phyloP scores from a whole-genome alignment of 257 asterid species.

The Salvia rosmarinus region DNA sequence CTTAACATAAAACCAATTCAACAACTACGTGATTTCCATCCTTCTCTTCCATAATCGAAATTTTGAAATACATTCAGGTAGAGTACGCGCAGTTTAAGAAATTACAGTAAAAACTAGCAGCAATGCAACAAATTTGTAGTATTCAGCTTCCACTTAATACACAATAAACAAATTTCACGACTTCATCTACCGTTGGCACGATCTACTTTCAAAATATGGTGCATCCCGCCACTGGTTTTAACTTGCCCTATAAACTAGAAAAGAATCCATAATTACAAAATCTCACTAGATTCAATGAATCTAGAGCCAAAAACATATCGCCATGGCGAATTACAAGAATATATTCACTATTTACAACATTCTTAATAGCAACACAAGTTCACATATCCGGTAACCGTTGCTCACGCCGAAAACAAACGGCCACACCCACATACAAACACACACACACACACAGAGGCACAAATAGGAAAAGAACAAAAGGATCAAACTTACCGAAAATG shows the following conservation, averaged over 20 bases:
- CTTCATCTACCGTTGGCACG: conserved; percentile 28
- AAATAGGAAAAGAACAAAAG: not conserved
- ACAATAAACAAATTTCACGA: conserved; percentile 7
- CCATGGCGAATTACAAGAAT: conserved; percentile 15
- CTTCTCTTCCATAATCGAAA: conserved; percentile 19
- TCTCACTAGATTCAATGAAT: conserved; percentile 20
- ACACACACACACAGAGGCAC: not conserved
- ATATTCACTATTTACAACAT: conserved; percentile 27
- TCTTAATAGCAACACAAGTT: conserved; percentile 25
- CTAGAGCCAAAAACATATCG: conserved; percentile 10
- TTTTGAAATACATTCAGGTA: not conserved
- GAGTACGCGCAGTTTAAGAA: not conserved
- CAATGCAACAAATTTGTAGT: not conserved
- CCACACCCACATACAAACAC: not conserved
- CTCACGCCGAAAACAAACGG: conserved; percentile 17
- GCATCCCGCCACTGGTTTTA: conserved; percentile 19
- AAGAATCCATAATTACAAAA: conserved; percentile 14
- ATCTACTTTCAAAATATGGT: conserved; percentile 32
- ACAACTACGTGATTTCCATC: not conserved
- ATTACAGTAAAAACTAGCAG: not conserved
- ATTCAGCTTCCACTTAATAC: conserved; percentile 10
- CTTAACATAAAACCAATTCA: not conserved
- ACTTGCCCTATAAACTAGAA: conserved; percentile 17
- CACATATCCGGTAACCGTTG: conserved; percentile 22
- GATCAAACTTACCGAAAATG: conserved; percentile 34